Conservation (phyloP, 306 rosid species). For the Cicer cuneatum region DNA sequence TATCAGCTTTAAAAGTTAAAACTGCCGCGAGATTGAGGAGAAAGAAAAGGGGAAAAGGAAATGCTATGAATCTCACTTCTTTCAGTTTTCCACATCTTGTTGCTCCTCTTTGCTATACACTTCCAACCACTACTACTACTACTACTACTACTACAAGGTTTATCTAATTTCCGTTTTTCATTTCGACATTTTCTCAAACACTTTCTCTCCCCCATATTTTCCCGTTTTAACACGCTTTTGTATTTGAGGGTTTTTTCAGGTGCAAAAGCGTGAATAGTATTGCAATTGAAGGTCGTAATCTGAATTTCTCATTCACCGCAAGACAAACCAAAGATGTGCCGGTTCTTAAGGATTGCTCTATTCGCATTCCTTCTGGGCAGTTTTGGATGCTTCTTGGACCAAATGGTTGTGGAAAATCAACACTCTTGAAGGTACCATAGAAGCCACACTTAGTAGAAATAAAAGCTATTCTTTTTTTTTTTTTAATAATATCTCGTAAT, state of each 20-base stretch:
- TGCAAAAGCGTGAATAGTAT: slow-evolving; percentile 43
- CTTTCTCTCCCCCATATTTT: background rate
- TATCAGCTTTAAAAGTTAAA: background rate
- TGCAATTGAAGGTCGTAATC: slow-evolving; percentile 69
- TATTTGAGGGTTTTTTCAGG: slow-evolving; percentile 43
- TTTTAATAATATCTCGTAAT: background rate
- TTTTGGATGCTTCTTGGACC: slow-evolving; percentile 97
- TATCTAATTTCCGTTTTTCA: slow-evolving; percentile 25
- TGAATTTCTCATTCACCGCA: slow-evolving; percentile 61
- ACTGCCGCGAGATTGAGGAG: background rate
- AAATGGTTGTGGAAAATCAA: slow-evolving; percentile 89
- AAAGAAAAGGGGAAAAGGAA: slow-evolving; percentile 1
- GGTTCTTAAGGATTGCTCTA: slow-evolving; percentile 73
- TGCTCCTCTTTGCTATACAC: slow-evolving; percentile 50
- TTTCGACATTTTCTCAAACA: slow-evolving; percentile 50
- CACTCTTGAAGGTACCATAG: slow-evolving; percentile 73
- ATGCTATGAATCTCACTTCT: slow-evolving; percentile 49
- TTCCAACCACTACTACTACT: slow-evolving; percentile 42
- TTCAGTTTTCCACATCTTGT: slow-evolving; percentile 37
- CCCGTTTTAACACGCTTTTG: background rate
- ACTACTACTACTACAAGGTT: slow-evolving; percentile 48
- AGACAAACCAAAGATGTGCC: slow-evolving; percentile 58
- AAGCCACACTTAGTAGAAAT: background rate
- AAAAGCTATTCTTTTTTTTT: background rate
- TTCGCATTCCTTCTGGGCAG: slow-evolving; percentile 80